Evolutionary conservation across 139 green algal species (phyloP), one percentile per base, ranked within the genome.

Genomic region (Chlorella sp.): DNA sequence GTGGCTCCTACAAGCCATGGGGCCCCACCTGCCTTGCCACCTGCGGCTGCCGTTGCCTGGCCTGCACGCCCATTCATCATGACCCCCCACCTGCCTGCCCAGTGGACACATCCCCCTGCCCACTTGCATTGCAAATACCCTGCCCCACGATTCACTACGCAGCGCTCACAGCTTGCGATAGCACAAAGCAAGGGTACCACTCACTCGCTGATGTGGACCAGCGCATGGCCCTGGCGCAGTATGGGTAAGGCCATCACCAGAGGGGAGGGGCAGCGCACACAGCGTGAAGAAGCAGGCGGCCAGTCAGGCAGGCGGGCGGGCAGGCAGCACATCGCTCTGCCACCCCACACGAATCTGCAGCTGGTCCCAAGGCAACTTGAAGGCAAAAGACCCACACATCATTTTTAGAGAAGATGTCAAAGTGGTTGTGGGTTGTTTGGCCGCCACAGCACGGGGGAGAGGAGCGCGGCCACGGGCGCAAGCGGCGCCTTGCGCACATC

Each of bases 371-470:
- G 64, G 21, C 22, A 14, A 14, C 64, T 3, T 9, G 64, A 9
- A 28, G 21, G 22, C 64, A 71, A 16, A 14, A 71, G 22, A 14
- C 64, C 5, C 1, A 86, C 24, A 94, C 94, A 11, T 98, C 87
- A 53, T 96, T 96, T 42, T 83, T 93, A 78, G 83, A 93, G 95
- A 97, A 99, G 93, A 98, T 97, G 94, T 99, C 97, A 86, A 99
- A 99, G 69, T 95, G 94, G 91, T 99, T 97, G 3, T 5, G 97
- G 97, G 36, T 83, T 83, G 91, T 98, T 96, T 79, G 98, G 94
- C 16, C 85, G 86, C 97, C 97, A 99, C 87, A 99, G 94, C 77
- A 99, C 93, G 42, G 97, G 97, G 15, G 94, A 97, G 81, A 99
- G 93, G 87, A 97, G 92, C 32, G 95, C 95, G 37, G 97, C 97